Evolutionary conservation across 805 yeast genomes (phyloP), one percentile per base, ranked within the genome.

Genomic region (Kodamaea lidongshanica): DNA sequence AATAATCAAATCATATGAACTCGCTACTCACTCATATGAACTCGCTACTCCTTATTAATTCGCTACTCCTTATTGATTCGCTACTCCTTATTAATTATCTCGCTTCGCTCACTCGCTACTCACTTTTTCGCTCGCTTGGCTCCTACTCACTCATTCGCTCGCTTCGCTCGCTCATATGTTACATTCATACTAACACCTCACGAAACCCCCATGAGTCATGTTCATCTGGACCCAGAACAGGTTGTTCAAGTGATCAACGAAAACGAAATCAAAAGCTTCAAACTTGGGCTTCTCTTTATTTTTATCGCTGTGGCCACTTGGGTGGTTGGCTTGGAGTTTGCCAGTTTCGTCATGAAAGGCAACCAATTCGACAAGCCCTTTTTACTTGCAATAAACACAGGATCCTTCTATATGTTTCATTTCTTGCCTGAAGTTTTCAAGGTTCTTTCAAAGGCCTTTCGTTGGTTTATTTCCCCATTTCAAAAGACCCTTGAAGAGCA

Each of bases 321-420:
- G 76, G 59, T 72, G 20, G 32, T 59, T 3, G 72, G 75, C 0
- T 52, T 67, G 12, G 76, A 72, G 38, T 37, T 72, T 38, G 68
- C 68, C 25, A 72, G 70, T 37, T 45, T 54, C 4, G 66, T 70
- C n/a, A 48, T 71, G 35, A 72, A 72, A 35, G 66, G 65, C 16
- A 68, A 60, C 14, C 61, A 58, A 8, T 72, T 63, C 41, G 58
- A 54, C 19, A 74, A 71, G 35, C 78, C 79, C 4, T 47, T 64
- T 20, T 51, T 72, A 39, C 56, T 70, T 28, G 58, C 75, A 1
- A 60, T 65, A 23, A 40, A 69, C 20, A 64, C 70, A n/a, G 77
- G 77, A 1, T 47, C 65, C 2, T 65, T 68, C 27, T 72, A 71
- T 33, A 37, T 48, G 22, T 38, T 71, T n/a, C 68, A 70, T 39